phyloP scores from a whole-genome alignment of 73 alveolate species.

The Paramecium biaurelia region DNA sequence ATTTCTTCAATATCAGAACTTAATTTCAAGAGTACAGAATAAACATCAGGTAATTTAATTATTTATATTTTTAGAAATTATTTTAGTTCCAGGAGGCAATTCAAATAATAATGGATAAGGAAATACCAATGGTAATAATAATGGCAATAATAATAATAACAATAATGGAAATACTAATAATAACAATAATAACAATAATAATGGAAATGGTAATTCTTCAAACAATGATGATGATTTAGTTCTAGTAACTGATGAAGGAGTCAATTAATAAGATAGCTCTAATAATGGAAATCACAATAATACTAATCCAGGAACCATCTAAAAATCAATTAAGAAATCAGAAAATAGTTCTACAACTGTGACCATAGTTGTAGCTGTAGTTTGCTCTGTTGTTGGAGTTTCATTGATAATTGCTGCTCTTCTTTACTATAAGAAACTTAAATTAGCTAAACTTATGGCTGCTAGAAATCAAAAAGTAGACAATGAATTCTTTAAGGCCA shows the following conservation, averaged over 20 bases:
- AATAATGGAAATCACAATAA: not conserved
- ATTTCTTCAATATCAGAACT: not conserved
- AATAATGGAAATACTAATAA: not conserved
- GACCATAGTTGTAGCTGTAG: not conserved
- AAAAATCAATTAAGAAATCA: not conserved
- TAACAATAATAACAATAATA: not conserved
- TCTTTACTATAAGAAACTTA: constrained; percentile 9
- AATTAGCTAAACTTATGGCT: not conserved
- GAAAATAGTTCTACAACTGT: not conserved
- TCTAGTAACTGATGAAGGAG: constrained; percentile 10
- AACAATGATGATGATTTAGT: not conserved
- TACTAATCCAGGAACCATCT: not conserved
- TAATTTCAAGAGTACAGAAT: not conserved
- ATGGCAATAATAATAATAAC: not conserved
- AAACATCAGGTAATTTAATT: not conserved
- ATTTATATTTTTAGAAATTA: not conserved
- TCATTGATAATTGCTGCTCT: constrained; percentile 8
- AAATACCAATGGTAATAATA: not conserved
- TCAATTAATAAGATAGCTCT: not conserved
- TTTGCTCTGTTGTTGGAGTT: constrained; percentile 38
- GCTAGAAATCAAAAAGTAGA: not conserved
- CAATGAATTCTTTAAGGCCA: constrained; percentile 8
- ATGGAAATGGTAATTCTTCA: not conserved
- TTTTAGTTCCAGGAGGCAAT: not conserved
- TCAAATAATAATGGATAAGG: not conserved